Percentiles rank a stretch among this genome's conserved stretches.
phyloP scores from a whole-genome alignment of 2,329 filamentous ascomycete species.

The Diaporthe velutina region DNA sequence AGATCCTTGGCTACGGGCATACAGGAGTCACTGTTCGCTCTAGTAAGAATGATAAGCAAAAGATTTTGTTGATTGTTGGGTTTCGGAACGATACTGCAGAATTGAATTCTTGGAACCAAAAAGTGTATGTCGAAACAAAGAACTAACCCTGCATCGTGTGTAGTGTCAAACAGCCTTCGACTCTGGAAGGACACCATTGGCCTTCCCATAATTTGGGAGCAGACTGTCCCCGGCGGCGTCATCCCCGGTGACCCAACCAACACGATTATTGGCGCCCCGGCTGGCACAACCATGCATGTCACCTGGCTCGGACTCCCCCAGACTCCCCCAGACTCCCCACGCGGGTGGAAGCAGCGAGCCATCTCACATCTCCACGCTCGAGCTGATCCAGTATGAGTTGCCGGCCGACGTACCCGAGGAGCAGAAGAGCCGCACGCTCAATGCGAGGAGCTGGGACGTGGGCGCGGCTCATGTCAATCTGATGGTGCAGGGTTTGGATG shows the following conservation, averaged over 20 bases:
- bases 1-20: constrained; percentile 33
- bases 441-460: constrained; percentile 8
- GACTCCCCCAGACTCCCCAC: constrained; percentile 21
- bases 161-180: constrained; percentile 19
- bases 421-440: constrained; percentile 12
- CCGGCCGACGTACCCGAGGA: neutral
- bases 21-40: constrained; percentile 32
- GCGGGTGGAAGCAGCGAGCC: constrained; percentile 9
- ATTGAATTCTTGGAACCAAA: too few species aligned
- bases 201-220: constrained; percentile 11
- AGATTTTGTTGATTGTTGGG: too few species aligned
- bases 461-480: constrained; percentile 14
- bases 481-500: constrained; percentile 24
- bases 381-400: constrained; percentile 24
- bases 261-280: constrained; percentile 24
- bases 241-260: constrained; percentile 14
- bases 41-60: neutral
- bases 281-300: constrained; percentile 1
- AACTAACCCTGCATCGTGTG: neutral
- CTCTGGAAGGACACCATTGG: constrained; percentile 20
- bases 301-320: constrained; percentile 18
- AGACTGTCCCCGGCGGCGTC: neutral
- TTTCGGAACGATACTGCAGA: neutral
- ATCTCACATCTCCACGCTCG: constrained; percentile 18
- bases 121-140: too few species aligned